Evolutionary conservation across 2,329 filamentous ascomycete genomes (phyloP), one percentile per base, ranked within the genome.

Genomic region (Byssothecium circinans): DNA sequence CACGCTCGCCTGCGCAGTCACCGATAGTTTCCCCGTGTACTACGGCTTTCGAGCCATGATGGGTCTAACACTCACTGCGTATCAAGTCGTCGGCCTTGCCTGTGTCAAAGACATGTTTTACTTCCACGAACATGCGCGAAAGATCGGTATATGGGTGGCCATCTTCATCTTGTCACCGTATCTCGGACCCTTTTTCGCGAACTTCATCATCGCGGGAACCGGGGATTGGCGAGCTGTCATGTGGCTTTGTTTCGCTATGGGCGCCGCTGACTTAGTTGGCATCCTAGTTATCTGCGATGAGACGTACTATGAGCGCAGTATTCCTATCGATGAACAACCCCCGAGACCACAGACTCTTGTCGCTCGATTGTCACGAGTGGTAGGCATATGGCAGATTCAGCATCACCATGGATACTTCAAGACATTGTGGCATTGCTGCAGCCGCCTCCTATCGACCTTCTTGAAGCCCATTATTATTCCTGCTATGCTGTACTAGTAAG

Each of bases 51-150:
- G 58, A 15, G 56, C 58, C 0, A 45, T 61, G 45, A 60, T 60
- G 54, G 60, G 58, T 2, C 46, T 63, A 10, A 60, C 53, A 7
- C 41, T 61, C n/a, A 60, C 58, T 1, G 57, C 58, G 14, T 57
- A 53, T 32, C 60, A 63, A 56, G 56, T 60, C 8, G 54, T 63
- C 7, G 57, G 57, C 6, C 37, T 63, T 12, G 54, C 58, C 7
- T 57, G 51, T 30, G 52, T 71, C 10, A 65, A 71, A 36, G 68
- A 71, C 37, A 64, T 71, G 65, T 71, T 70, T 54, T 71, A 58
- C 58, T 70, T 70, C 53, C 66, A 71, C 37, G 67, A 71, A 43
- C 67, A 65, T 36, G 63, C 67, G 2, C 53, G 67, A 6, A 69
- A 67, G 39, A 62, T 69, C 45, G 68, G 66, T 17, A 60, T 70